Evolutionary conservation across 257 asterid species (phyloP).

Genomic region (Ballota nigra): DNA sequence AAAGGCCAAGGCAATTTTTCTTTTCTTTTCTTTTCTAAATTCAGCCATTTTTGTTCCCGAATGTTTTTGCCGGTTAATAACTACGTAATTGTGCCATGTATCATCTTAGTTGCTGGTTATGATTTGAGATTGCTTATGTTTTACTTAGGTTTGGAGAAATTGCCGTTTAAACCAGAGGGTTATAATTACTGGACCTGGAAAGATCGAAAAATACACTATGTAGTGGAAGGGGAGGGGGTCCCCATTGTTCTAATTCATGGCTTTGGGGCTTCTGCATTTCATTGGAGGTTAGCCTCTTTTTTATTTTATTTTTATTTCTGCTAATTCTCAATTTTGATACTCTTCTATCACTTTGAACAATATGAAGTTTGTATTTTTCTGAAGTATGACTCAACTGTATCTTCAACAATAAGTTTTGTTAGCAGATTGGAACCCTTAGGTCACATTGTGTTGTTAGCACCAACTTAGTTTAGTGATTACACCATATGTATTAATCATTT

Average conservation of each 20-base stretch:
- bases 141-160: slow-evolving; percentile 59
- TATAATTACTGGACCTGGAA: slow-evolving; percentile 86
- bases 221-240: slow-evolving; percentile 83
- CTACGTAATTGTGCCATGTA: not conserved
- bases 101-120: not conserved
- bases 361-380: not conserved
- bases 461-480: not conserved
- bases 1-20: slow-evolving; percentile 42
- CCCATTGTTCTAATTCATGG: slow-evolving; percentile 95
- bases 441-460: not conserved
- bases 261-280: slow-evolving; percentile 96
- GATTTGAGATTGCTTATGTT: slow-evolving; percentile 15
- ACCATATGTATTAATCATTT: not conserved
- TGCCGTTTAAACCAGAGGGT: slow-evolving; percentile 78
- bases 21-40: not conserved
- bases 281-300: slow-evolving; percentile 66
- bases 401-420: not conserved
- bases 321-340: not conserved
- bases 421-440: not conserved
- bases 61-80: not conserved
- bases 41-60: not conserved
- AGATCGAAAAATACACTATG: slow-evolving; percentile 79
- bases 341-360: too few species aligned
- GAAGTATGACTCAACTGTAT: not conserved
- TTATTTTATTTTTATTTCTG: not conserved